These are phyloP conservation scores for Zalerion maritima DNA, from an alignment of 495 filamentous ascomycete species.

Conservation along the genomic window DNA sequence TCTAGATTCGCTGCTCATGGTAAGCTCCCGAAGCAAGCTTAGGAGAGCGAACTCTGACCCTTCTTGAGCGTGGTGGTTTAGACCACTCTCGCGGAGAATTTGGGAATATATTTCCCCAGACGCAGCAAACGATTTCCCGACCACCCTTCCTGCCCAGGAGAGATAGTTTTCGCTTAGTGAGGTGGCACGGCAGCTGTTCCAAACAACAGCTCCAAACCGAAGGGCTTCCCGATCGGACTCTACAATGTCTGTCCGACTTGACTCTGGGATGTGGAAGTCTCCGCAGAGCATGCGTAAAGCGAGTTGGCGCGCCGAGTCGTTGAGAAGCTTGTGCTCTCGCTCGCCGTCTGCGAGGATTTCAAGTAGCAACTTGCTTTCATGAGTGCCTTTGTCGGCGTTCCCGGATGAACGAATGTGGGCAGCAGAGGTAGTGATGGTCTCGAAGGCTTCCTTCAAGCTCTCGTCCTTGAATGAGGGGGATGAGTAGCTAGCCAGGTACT, in stretches of 20 bases:
- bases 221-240: conserved; percentile 44
- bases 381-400: conserved; percentile 41
- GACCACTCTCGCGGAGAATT: conserved; percentile 41
- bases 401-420: conserved; percentile 40
- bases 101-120: conserved; percentile 48
- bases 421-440: conserved; percentile 47
- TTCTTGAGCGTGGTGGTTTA: conserved; percentile 32
- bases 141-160: conserved; percentile 68
- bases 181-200: conserved; percentile 52
- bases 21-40: conserved; percentile 48
- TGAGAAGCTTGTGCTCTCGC: conserved; percentile 44
- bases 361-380: conserved; percentile 59
- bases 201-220: conserved; percentile 48
- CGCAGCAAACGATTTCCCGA: conserved; percentile 72
- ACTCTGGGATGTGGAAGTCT: conserved; percentile 46
- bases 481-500: conserved; percentile 41
- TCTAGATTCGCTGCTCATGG: conserved; percentile 43
- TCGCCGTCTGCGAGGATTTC: conserved; percentile 61
- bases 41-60: conserved; percentile 41
- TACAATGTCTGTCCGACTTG: conserved; percentile 44
- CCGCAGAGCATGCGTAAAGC: conserved; percentile 60
- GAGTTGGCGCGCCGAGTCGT: conserved; percentile 49
- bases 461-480: conserved; percentile 31
- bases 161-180: conserved; percentile 52
- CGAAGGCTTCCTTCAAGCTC: conserved; percentile 40